phyloP scores from a whole-genome alignment of 2,329 filamentous ascomycete species.

The Arthrobotrys pseudoclavata region DNA sequence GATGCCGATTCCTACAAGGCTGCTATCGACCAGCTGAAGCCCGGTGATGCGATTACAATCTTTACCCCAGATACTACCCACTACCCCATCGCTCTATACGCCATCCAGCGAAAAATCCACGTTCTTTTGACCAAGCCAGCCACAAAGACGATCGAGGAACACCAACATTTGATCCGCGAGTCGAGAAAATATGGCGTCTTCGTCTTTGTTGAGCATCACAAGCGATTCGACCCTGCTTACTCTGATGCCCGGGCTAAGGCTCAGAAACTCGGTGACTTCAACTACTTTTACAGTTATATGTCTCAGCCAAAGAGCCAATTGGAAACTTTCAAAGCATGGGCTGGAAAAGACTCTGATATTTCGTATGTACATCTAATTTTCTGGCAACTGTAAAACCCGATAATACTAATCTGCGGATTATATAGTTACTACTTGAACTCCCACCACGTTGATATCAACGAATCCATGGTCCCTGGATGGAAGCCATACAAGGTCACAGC shows the following conservation, averaged over 20 bases:
- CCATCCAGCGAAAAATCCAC: constrained; percentile 87
- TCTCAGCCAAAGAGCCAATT: constrained; percentile 90
- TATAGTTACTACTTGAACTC: constrained; percentile 91
- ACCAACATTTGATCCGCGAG: constrained; percentile 80
- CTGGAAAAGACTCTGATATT: constrained; percentile 90
- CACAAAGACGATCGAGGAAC: constrained; percentile 84
- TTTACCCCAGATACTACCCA: constrained; percentile 96
- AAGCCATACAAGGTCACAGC: constrained; percentile 83
- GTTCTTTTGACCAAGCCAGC: constrained; percentile 95
- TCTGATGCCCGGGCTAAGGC: constrained; percentile 85
- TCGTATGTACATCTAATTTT: constrained; percentile 38
- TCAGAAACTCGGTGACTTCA: constrained; percentile 87
- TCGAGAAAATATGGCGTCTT: constrained; percentile 82
- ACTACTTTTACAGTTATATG: constrained; percentile 99
- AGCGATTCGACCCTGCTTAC: constrained; percentile 94
- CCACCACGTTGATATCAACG: constrained; percentile 92
- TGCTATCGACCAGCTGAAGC: constrained; percentile 84
- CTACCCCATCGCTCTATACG: constrained; percentile 91
- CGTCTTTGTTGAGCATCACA: constrained; percentile 96
- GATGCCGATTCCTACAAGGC: constrained; percentile 88
- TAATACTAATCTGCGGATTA: neutral
- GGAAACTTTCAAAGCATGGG: constrained; percentile 95
- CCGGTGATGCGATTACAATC: constrained; percentile 91
- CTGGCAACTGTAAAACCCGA: neutral
- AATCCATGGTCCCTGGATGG: constrained; percentile 89